Percentiles rank a stretch among this genome's conserved stretches.
phyloP scores from a whole-genome alignment of 345 rosid genomes.

The Corymbia maculata region DNA sequence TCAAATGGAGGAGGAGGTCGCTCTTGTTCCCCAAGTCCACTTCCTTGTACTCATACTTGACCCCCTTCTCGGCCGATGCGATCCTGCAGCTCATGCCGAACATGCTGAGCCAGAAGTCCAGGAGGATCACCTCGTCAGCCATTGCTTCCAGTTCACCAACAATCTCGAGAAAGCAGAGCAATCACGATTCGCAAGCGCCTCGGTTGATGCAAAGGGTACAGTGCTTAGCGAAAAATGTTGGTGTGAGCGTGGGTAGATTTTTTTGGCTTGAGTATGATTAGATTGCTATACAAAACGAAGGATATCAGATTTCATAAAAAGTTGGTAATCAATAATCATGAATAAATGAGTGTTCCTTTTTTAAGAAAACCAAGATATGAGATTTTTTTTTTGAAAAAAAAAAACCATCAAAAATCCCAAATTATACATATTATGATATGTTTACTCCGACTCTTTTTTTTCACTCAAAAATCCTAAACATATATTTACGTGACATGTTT shows the following conservation, averaged over 20 bases:
- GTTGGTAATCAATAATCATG: too few relatives aligned
- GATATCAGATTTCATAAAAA: too few relatives aligned
- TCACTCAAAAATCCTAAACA: not conserved
- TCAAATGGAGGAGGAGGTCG: not conserved
- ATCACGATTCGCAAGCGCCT: not conserved
- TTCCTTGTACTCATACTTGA: constrained; percentile 9
- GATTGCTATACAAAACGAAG: not conserved
- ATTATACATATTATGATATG: too few relatives aligned
- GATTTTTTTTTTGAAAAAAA: too few relatives aligned
- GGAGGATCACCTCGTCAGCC: constrained; percentile 4
- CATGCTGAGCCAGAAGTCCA: constrained; percentile 23
- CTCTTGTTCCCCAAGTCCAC: constrained; percentile 18
- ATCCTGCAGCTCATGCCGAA: constrained; percentile 16
- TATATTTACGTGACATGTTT: not conserved
- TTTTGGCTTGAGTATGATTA: not conserved
- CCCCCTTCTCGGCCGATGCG: constrained; percentile 10
- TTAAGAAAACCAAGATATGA: too few relatives aligned
- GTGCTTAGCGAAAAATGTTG: not conserved
- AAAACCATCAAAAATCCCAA: too few relatives aligned
- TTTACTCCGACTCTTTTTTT: too few relatives aligned
- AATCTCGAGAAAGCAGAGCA: not conserved
- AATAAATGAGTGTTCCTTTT: too few relatives aligned
- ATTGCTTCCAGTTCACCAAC: not conserved
- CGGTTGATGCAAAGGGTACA: not conserved
- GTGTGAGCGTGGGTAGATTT: not conserved